Evolutionary conservation across 306 rosid species (phyloP), one percentile per base, ranked within the genome.

Genomic region (Cucumis melo): DNA sequence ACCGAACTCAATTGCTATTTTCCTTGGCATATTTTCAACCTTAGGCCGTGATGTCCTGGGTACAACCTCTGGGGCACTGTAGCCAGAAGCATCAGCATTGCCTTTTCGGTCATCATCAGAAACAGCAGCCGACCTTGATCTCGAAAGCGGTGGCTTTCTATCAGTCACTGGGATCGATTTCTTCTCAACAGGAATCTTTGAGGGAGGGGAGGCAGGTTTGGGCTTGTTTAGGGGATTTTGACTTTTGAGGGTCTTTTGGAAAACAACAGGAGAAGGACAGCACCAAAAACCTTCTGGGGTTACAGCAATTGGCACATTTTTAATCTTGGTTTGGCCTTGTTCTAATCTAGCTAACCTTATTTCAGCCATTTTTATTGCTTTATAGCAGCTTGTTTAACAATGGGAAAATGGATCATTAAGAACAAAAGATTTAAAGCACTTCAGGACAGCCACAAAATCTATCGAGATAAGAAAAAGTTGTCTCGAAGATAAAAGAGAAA

Each of bases 211-310:
- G 74, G 97, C 83, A 71, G 93, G 87, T 87, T 89, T 91, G 46
- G 89, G 86, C 77, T 88, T 93, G 82, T 89, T 89, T 36, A 91
- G 67, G 70, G 98, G 85, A 73, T 86, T 86, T 81, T 91, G 96
- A 81, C 85, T 34, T 76, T 93, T 93, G 16, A 87, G 83, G 77
- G 84, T 89, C 88, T 93, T 93, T 80, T 91, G 97, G 79, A 93
- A 93, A 82, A 81, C 97, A 74, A 91, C 93, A 80, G 98, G 97
- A 23, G 97, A 88, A 82, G 98, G 98, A 66, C 97, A 93, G 67
- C 97, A 91, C 97, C 98, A 91, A 68, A 93, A 91, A 27, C 97
- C 97, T 87, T 93, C 98, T 10, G 97, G 98, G 62, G 96, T 93
- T 34, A 91, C 97, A 41, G 93, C 98, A 77, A 93, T 88, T 60